phyloP scores from a whole-genome alignment of 108 stramenopile species.

The Chaetoceros tenuissimus region DNA sequence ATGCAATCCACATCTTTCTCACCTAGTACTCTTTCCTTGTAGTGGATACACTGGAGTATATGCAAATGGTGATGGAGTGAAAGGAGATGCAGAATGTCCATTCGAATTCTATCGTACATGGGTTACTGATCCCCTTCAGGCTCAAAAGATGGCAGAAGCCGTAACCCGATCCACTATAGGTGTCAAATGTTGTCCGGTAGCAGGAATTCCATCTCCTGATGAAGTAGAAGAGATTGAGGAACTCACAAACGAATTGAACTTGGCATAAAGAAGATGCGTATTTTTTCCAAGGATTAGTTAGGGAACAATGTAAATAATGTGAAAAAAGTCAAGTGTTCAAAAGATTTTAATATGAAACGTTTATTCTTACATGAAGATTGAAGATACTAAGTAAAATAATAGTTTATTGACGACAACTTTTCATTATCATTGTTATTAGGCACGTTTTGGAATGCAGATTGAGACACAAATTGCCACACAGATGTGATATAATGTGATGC shows the following conservation, averaged over 20 bases:
- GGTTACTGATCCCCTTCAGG: conserved; percentile 65
- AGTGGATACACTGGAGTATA: conserved; percentile 60
- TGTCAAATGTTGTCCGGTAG: conserved; percentile 42
- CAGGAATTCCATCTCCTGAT: conserved; percentile 30
- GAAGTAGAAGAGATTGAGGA: conserved; percentile 23
- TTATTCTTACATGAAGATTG: too few relatives aligned
- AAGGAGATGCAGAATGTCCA: conserved; percentile 58
- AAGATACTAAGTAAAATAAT: too few relatives aligned
- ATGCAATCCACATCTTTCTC: conserved; percentile 3
- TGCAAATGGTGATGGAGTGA: conserved; percentile 70
- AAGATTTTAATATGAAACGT: too few relatives aligned
- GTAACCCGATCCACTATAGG: conserved; percentile 70
- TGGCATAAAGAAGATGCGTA: too few relatives aligned
- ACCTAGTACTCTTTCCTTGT: not conserved
- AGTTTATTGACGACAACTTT: too few relatives aligned
- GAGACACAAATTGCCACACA: too few relatives aligned
- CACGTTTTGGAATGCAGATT: too few relatives aligned
- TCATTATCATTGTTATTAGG: too few relatives aligned
- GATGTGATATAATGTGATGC: too few relatives aligned
- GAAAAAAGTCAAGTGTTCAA: too few relatives aligned
- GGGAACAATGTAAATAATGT: too few relatives aligned
- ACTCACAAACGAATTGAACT: conserved; percentile 25
- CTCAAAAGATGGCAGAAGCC: conserved; percentile 57
- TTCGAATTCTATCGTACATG: conserved; percentile 67
- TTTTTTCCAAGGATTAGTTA: too few relatives aligned